phyloP scores from a whole-genome alignment of 148 eudicot species.

The Rhododendron molle region DNA sequence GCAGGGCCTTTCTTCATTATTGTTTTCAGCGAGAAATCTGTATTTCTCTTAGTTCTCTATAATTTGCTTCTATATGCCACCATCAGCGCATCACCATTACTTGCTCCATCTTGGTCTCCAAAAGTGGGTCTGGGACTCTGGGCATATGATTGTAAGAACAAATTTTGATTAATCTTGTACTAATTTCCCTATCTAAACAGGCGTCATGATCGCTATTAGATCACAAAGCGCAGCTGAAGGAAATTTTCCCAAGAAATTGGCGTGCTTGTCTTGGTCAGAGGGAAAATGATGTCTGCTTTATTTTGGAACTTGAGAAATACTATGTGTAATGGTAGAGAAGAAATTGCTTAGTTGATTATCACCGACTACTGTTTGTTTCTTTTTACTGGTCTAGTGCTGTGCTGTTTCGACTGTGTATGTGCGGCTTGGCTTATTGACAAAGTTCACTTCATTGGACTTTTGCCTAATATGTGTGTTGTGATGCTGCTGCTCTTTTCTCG shows the following conservation, averaged over 20 bases:
- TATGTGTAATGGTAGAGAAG: background rate
- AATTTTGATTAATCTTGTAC: background rate
- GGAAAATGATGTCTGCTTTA: background rate
- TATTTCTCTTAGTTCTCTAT: background rate
- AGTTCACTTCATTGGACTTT: background rate
- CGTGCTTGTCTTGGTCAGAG: background rate
- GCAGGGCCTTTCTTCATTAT: background rate
- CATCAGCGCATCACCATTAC: background rate
- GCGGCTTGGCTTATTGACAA: background rate
- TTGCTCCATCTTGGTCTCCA: background rate
- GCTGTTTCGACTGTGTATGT: background rate
- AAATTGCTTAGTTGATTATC: background rate
- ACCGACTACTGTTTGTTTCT: background rate
- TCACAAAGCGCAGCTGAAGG: background rate
- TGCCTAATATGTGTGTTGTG: background rate
- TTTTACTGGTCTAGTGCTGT: background rate
- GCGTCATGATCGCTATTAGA: background rate
- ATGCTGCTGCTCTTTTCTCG: background rate
- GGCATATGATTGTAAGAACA: background rate
- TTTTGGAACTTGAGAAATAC: background rate
- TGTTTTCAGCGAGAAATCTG: background rate
- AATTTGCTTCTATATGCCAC: background rate
- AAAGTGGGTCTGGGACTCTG: background rate
- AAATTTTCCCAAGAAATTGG: background rate
- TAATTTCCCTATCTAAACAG: background rate